Percentiles rank a stretch among this genome's conserved stretches.
phyloP scores from a whole-genome alignment of 768 basidiomycete genomes.

The Lyophyllum semitale region DNA sequence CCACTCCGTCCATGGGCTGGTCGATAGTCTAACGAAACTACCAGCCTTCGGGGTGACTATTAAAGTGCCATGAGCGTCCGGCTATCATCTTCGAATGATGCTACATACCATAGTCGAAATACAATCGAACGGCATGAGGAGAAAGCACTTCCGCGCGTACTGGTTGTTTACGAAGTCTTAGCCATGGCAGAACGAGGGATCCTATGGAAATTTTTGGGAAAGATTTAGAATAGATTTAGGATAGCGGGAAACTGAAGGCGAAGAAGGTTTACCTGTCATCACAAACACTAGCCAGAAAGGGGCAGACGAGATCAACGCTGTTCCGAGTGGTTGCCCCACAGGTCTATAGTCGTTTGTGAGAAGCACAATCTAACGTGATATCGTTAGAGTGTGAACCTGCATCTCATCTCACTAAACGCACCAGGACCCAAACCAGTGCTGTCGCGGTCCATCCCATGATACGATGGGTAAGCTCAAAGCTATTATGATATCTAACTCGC shows the following conservation, averaged over 20 bases:
- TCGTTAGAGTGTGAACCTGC: not conserved
- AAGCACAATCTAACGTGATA: slow-evolving; percentile 40
- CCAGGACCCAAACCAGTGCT: slow-evolving; percentile 41
- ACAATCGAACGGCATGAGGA: slow-evolving; percentile 55
- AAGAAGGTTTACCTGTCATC: slow-evolving; percentile 38
- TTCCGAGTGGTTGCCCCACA: slow-evolving; percentile 36
- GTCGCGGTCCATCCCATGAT: slow-evolving; percentile 55
- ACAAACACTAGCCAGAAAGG: slow-evolving; percentile 61
- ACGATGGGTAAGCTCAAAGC: slow-evolving; percentile 57
- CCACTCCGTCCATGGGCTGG: slow-evolving; percentile 56
- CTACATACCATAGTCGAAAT: slow-evolving; percentile 55
- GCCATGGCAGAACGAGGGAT: slow-evolving; percentile 60
- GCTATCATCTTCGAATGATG: slow-evolving; percentile 7
- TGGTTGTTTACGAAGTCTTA: slow-evolving; percentile 58
- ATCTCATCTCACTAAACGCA: slow-evolving; percentile 10
- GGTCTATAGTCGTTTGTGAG: slow-evolving; percentile 54
- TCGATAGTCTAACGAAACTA: slow-evolving; percentile 46
- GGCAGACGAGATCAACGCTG: slow-evolving; percentile 42
- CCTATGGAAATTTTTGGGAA: too few relatives aligned
- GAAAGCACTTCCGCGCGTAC: slow-evolving; percentile 49
- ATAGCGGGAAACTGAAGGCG: not conserved
- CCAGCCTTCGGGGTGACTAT: slow-evolving; percentile 46
- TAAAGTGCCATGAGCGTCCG: not conserved
- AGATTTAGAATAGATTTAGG: too few relatives aligned
- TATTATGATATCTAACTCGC: slow-evolving; percentile 49